Evolutionary conservation across 2,329 filamentous ascomycete genomes (phyloP).

Genomic region (Pseudopyricularia javanii): DNA sequence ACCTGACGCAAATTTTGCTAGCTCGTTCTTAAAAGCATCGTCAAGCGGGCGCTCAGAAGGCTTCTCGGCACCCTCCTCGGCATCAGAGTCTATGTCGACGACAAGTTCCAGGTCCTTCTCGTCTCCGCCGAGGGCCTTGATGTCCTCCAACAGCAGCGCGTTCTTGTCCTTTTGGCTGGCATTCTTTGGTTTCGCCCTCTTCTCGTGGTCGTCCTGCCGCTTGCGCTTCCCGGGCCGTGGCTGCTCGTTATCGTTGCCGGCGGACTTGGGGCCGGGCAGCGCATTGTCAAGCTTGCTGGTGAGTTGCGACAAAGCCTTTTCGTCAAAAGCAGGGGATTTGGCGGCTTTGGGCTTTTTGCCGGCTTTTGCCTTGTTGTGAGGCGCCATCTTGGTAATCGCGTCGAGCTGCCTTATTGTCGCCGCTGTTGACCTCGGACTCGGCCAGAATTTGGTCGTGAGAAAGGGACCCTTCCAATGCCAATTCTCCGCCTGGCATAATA

Average conservation of each 20-base stretch:
- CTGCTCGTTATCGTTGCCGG: slow-evolving; percentile 13
- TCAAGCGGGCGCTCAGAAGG: slow-evolving; percentile 11
- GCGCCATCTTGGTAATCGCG: slow-evolving; percentile 9
- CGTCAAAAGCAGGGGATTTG: slow-evolving; percentile 27
- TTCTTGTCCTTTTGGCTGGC: slow-evolving; percentile 9
- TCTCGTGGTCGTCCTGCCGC: slow-evolving; percentile 17
- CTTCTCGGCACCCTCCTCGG: slow-evolving; percentile 26
- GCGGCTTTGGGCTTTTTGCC: slow-evolving; percentile 18
- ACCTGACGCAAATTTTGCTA: slow-evolving; percentile 37
- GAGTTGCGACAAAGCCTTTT: slow-evolving; percentile 36
- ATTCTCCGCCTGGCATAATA: neutral
- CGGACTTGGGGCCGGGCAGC: slow-evolving; percentile 27
- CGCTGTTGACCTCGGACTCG: too few species aligned
- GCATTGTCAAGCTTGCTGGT: slow-evolving; percentile 45
- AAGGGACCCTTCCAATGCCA: neutral
- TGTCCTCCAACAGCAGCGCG: slow-evolving; percentile 42
- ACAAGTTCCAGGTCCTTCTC: slow-evolving; percentile 52
- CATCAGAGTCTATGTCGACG: slow-evolving; percentile 38
- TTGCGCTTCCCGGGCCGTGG: slow-evolving; percentile 18
- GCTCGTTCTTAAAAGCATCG: slow-evolving; percentile 28
- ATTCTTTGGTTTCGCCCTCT: slow-evolving; percentile 16
- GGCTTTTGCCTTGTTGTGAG: slow-evolving; percentile 15
- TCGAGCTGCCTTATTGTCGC: neutral
- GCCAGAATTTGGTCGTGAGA: neutral
- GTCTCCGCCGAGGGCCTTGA: slow-evolving; percentile 51